These are phyloP conservation scores for Ophryocystis elektroscirrha DNA, from an alignment of 169 alveolate species.

Conservation along the genomic window DNA sequence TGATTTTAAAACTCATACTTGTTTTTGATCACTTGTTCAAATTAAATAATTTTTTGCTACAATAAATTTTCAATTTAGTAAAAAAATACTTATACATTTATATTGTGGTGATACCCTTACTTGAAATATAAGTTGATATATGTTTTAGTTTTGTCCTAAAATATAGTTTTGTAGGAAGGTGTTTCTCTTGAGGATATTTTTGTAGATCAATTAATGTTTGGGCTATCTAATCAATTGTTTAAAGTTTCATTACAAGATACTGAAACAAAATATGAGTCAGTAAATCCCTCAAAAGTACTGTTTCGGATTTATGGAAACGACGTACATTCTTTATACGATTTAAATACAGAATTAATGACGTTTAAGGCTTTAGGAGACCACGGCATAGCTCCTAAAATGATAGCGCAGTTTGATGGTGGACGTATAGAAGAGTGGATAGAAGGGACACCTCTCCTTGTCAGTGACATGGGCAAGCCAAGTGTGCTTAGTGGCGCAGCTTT, in stretches of 20 bases:
- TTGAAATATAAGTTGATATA: too few relatives aligned
- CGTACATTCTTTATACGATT: constrained; percentile 5
- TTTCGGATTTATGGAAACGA: constrained; percentile 5
- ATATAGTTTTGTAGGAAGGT: too few relatives aligned
- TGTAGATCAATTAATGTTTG: constrained; percentile 4
- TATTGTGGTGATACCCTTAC: too few relatives aligned
- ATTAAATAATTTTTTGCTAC: too few relatives aligned
- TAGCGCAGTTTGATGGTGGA: constrained; percentile 6
- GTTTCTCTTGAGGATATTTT: not conserved
- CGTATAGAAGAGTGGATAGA: constrained; percentile 7
- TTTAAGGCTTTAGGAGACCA: constrained; percentile 1
- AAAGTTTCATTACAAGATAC: not conserved
- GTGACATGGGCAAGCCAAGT: constrained; percentile 4
- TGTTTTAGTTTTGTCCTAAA: too few relatives aligned
- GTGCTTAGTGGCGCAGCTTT: constrained; percentile 1
- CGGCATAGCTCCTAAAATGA: constrained; percentile 5
- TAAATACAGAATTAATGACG: constrained; percentile 1
- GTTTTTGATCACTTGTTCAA: too few relatives aligned
- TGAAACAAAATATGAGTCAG: not conserved
- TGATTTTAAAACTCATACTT: too few relatives aligned
- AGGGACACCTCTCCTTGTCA: not conserved
- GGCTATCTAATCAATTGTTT: constrained; percentile 6
- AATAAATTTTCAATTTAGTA: too few relatives aligned
- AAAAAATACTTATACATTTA: too few relatives aligned
- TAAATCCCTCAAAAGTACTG: not conserved